Conservation (phyloP, 73 alveolate genomes). For the Effrenium voratum region DNA sequence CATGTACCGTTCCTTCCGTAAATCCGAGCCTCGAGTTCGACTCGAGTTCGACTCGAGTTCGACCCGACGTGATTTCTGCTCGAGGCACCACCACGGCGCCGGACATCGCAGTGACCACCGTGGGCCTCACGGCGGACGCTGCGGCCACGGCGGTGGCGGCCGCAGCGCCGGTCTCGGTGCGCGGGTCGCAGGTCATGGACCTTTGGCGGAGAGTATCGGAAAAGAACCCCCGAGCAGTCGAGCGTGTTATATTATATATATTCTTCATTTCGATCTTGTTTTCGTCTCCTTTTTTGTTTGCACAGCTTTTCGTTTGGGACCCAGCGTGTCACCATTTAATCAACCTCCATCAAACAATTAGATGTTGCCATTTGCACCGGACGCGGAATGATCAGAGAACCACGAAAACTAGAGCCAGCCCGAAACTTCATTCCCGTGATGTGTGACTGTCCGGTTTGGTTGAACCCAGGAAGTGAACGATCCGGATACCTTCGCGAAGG, state of each 20-base stretch:
- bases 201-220: too few relatives aligned
- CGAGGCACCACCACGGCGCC: constrained; percentile 1
- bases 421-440: too few relatives aligned
- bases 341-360: too few relatives aligned
- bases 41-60: background rate
- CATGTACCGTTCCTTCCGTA: background rate
- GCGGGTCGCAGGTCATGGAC: background rate
- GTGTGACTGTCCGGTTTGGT: too few relatives aligned
- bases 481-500: constrained; percentile 7
- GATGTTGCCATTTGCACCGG: too few relatives aligned
- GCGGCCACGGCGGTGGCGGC: constrained; percentile 39
- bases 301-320: too few relatives aligned
- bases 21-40: background rate
- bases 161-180: constrained; percentile 2
- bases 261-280: too few relatives aligned
- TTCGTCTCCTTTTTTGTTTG: too few relatives aligned
- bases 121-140: constrained; percentile 35
- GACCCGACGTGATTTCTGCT: background rate
- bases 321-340: too few relatives aligned
- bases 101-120: constrained; percentile 30
- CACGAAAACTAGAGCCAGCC: too few relatives aligned
- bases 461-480: background rate
- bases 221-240: background rate
- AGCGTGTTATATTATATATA: background rate
- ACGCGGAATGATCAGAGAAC: too few relatives aligned